Base-by-base conservation (phyloP, 2,329 filamentous ascomycete species). In the Rachicladosporium sp. region DNA sequence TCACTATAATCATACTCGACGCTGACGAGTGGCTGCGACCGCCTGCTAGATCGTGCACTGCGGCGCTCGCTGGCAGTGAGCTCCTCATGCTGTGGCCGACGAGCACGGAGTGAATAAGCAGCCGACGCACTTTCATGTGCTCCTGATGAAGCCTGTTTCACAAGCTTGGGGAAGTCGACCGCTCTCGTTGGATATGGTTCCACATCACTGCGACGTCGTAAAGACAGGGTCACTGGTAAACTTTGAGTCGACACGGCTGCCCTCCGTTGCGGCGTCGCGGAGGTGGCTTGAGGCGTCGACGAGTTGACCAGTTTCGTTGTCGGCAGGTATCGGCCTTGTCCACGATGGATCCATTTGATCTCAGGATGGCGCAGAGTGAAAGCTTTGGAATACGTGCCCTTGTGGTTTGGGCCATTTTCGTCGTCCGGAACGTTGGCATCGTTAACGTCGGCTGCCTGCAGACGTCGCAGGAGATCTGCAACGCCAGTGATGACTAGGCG, bases 241-340 rank as follows among this genome's bases (percentile, higher is more conserved):
- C 27, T n/a, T 36, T 34, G 39, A 11, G 39, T 37, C 8, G 15
- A 37, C 6, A 11, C 34, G 9, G 21, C 29, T 10, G 33, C 31
- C 12, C 21, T 12, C 4, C 36, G 36, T 12, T 12, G 12, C 19
- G 10, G 19, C 10, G 31, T 19, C 29, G 13, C 30, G 19, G 19
- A 11, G 6, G 35, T n/a, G 9, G 37, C 21, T 3, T 31, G 23
- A 11, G 31, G 29, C 8, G 4, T 27, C 7, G 23, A 27, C 2
- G 7, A 7, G 2, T 27, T 7, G 23, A 27, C 5, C 23, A 27
- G 23, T 7, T 27, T 27, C 7, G 23, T 27, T 10, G 23, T 33
- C 35, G 54, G 55, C 15, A 55, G 38, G 37, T 56, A 58, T 34
- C 55, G 51, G 13, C 55, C 55, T 47, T 56, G 52, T 29, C 55